These are phyloP conservation scores for Colletotrichum camelliae DNA, from an alignment of 2,329 filamentous ascomycete species.

Conservation along the genomic window DNA sequence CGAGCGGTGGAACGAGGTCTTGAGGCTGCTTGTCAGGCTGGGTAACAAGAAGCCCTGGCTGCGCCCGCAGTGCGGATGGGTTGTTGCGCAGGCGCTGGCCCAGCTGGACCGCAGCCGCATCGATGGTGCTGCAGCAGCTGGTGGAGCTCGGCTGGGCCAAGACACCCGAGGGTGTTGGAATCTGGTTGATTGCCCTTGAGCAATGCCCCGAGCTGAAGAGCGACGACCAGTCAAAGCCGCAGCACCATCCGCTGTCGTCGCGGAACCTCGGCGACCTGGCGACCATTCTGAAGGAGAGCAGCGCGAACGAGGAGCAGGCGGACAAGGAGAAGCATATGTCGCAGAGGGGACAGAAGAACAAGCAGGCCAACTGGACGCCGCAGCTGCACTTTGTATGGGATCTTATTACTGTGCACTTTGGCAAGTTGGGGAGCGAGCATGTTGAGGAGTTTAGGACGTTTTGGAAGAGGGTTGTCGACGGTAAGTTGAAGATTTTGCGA, in stretches of 20 bases:
- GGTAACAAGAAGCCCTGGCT: constrained; percentile 87
- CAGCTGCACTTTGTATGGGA: constrained; percentile 91
- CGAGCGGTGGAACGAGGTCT: constrained; percentile 68
- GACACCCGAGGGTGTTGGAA: constrained; percentile 86
- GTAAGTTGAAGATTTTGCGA: constrained; percentile 52
- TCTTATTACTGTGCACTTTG: constrained; percentile 67
- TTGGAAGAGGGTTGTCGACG: constrained; percentile 87
- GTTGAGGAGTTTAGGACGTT: constrained; percentile 72
- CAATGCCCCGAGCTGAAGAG: constrained; percentile 61
- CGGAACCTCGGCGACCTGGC: constrained; percentile 73
- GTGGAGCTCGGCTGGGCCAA: constrained; percentile 72
- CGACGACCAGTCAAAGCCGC: constrained; percentile 68
- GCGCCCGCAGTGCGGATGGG: constrained; percentile 83
- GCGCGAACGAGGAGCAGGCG: constrained; percentile 57
- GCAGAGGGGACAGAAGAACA: constrained; percentile 42
- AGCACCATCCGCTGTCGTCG: constrained; percentile 77
- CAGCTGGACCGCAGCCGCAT: constrained; percentile 57
- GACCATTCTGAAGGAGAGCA: constrained; percentile 79
- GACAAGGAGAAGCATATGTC: constrained; percentile 39
- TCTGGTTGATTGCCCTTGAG: constrained; percentile 78
- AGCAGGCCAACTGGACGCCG: constrained; percentile 78
- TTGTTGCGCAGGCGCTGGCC: constrained; percentile 75
- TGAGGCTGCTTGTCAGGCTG: constrained; percentile 76
- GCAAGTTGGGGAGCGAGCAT: constrained; percentile 39
- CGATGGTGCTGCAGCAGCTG: constrained; percentile 63